Evolutionary conservation across 805 yeast genomes (phyloP), one percentile per base, ranked within the genome.

Genomic region (Saccharomycopsis selenospora): DNA sequence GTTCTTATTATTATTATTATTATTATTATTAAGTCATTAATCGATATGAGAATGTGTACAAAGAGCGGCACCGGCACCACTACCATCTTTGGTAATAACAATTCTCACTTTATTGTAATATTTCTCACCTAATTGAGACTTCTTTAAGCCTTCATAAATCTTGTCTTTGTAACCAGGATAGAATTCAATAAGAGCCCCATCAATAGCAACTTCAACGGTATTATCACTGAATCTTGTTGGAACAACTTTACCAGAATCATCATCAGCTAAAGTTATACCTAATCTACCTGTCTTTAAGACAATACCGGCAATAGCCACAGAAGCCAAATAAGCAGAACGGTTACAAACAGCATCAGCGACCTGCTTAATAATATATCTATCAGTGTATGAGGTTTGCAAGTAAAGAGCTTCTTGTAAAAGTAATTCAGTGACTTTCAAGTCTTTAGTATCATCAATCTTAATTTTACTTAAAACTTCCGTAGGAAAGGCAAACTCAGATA

Each of bases 11-110:
- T n/a, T n/a, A n/a, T n/a, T n/a, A n/a, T n/a, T n/a, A n/a, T n/a
- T n/a, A n/a, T n/a, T n/a, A n/a, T n/a, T n/a, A n/a, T n/a, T n/a
- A n/a, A n/a, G n/a, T n/a, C n/a, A 25, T 28, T 36, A 50, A n/a
- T 42, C 52, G 20, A 48, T 42, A 23, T 43, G 46, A 5, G 56
- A 53, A 23, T 42, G 40, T 1, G 96, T 97, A 69, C 96, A 87
- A 53, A 91, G 71, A 2, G 98, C 98, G 42, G 97, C 98, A 56
- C 99, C 99, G 40, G 90, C 96, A 52, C 96, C 96, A 49, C 95
- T 83, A 42, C 98, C 98, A 61, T 93, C 98, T 64, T 87, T 86
- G 26, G 97, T 93, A 56, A 90, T 81, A 54, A 80, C 80, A 53
- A 91, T 69, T 57, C 80, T 83, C 42, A 88, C 70, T 59, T 85